A percentile compares a stretch with the other conserved stretches of the same genome.
Conservation (phyloP, 2,329 filamentous ascomycete species). For the Colletotrichum scovillei region DNA sequence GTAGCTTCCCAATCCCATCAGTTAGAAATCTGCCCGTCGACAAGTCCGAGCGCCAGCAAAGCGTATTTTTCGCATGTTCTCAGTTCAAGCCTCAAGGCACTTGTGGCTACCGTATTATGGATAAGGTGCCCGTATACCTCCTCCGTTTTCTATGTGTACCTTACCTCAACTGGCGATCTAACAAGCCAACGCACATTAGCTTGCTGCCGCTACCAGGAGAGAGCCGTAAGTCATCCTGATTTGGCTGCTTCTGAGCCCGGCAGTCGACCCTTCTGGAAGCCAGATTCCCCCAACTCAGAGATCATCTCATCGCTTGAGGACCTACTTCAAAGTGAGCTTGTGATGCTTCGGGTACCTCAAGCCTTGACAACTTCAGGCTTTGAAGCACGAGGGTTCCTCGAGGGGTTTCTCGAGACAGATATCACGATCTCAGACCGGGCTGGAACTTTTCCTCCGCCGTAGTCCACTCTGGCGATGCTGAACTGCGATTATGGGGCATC, state of each 20-base stretch:
- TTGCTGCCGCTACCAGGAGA: not conserved
- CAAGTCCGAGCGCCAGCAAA: not conserved
- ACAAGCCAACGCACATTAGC: not conserved
- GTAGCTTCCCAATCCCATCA: too few relatives aligned
- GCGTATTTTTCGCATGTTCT: not conserved
- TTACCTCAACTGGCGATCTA: not conserved
- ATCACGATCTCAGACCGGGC: not conserved
- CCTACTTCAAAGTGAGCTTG: too few relatives aligned
- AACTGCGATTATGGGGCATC: constrained; percentile 5
- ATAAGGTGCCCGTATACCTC: not conserved
- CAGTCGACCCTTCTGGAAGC: not conserved
- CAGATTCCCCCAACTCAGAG: not conserved
- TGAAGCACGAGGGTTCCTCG: not conserved
- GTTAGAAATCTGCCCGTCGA: not conserved
- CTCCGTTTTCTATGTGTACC: not conserved
- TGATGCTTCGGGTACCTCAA: too few relatives aligned
- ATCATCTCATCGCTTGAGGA: not conserved
- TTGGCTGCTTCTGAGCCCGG: not conserved
- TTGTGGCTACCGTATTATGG: not conserved
- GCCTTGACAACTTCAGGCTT: too few relatives aligned
- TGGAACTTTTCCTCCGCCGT: constrained; percentile 30
- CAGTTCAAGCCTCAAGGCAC: not conserved
- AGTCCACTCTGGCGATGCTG: constrained; percentile 6
- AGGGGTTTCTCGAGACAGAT: not conserved
- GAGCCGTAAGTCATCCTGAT: not conserved